Base-by-base conservation (phyloP, 176 grass and related monocot species). In the Eleusine coracana region DNA sequence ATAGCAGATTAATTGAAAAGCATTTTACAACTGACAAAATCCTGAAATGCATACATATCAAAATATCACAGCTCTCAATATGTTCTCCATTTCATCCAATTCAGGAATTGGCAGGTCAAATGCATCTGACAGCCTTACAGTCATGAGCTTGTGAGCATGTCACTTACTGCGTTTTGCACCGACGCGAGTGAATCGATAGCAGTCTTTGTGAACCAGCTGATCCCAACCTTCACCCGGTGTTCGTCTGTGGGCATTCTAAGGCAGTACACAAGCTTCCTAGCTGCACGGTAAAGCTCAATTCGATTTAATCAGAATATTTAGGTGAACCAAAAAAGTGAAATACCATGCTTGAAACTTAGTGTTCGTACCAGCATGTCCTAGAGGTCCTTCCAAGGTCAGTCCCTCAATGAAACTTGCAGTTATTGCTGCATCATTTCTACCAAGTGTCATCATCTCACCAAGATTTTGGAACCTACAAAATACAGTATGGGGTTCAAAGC, bases 401-500 rank as follows among this genome's bases (percentile, higher is more conserved):
- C 93, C 93, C n/a, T 94, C 96, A 6, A 96, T 90, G 70, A 99
- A 96, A 81, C 83, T 94, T 21, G 96, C 91, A 29, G 96, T 88
- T 84, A 99, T 80, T 10, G 85, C 93, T 15, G 85, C 93, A 28
- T 99, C 96, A 60, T 84, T 96, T 87, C 68, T 87, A 44, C 96
- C 96, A 14, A 96, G 93, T 2, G 93, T 93, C 96, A 99, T 99
- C 93, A 99, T 99, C 89, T 99, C 96, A 68, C 93, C 93, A 8
- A 99, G 93, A 78, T 99, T 99, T 59, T 99, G 96, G 25, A 96
- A 99, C 87, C 96, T 99, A 46, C 28, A 64, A 92, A 55, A 48
- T 16, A 42, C 52, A n/a, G 17, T 14, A 29, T 65, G 17, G 21
- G 78, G 40, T 21, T 61, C 48, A 59, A 48, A 18, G 10, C 5